Percentiles rank a stretch among this genome's conserved stretches.
phyloP scores from a whole-genome alignment of 176 grass and related monocot genomes.

The Oryza meyeriana region DNA sequence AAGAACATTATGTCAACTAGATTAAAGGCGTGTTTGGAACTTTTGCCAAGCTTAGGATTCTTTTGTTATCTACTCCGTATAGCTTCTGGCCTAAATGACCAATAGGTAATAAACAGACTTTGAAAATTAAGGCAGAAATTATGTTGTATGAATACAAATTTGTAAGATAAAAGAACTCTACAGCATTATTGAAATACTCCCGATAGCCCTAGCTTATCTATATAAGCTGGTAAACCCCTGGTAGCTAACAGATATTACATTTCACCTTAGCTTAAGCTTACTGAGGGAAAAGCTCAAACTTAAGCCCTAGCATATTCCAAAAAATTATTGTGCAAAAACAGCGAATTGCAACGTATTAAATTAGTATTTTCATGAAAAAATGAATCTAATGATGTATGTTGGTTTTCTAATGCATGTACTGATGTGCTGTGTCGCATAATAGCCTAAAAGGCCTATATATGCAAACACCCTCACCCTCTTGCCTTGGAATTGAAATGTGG shows the following conservation, averaged over 20 bases:
- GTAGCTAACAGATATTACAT: background rate
- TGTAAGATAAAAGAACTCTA: background rate
- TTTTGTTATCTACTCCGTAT: background rate
- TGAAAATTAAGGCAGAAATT: background rate
- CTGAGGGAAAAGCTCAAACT: background rate
- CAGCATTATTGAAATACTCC: background rate
- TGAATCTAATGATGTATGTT: background rate
- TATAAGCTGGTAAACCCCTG: background rate
- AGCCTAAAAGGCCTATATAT: no score
- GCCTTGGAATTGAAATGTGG: background rate
- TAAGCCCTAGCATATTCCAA: background rate
- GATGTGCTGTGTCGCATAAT: background rate
- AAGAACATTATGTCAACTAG: background rate
- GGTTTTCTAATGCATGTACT: background rate
- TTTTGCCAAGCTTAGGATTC: background rate
- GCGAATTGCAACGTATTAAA: background rate
- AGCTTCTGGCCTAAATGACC: background rate
- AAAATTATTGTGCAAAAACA: background rate
- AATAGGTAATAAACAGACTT: background rate
- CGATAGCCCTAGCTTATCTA: slow-evolving; percentile 1
- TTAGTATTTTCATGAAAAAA: background rate
- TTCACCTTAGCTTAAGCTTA: background rate
- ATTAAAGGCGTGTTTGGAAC: background rate
- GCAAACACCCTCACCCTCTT: background rate
- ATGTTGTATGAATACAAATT: background rate